Conservation (phyloP, 495 filamentous ascomycete genomes). For the Neurospora africana region DNA sequence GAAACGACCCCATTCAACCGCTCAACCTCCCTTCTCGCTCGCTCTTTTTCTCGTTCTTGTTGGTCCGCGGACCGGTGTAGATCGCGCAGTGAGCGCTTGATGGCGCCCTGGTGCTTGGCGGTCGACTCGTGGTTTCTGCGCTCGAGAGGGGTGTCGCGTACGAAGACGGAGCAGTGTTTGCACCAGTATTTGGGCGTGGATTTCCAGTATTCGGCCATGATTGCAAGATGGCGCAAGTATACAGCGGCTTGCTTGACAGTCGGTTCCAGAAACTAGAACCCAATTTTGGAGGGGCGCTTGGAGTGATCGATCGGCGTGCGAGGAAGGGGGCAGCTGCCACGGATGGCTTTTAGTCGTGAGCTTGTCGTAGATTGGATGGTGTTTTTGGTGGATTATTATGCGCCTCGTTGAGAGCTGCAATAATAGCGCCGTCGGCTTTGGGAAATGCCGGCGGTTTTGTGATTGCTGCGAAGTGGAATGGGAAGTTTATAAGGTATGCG, state of each 20-base stretch:
- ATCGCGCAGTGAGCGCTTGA: conserved; percentile 84
- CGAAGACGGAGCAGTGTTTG: conserved; percentile 89
- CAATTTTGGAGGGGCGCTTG: neutral
- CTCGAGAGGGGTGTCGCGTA: conserved; percentile 86
- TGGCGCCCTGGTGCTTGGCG: conserved; percentile 70
- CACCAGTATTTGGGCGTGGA: conserved; percentile 96
- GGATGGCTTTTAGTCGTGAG: neutral
- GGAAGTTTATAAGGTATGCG: neutral
- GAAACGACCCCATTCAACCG: conserved; percentile 69
- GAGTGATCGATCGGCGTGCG: neutral
- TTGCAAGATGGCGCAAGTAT: neutral
- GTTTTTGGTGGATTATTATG: neutral
- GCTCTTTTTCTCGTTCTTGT: conserved; percentile 64
- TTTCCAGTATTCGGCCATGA: conserved; percentile 98
- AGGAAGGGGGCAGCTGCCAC: neutral
- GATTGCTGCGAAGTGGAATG: neutral
- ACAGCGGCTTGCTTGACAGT: neutral
- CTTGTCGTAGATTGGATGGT: neutral
- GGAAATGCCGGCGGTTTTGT: neutral
- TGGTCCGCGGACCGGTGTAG: conserved; percentile 73
- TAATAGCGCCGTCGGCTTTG: neutral
- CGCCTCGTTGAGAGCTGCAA: neutral
- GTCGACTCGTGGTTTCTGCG: conserved; percentile 86
- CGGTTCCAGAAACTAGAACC: neutral
- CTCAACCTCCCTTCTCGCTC: conserved; percentile 78